Evolutionary conservation across 2,329 filamentous ascomycete genomes (phyloP), one percentile per base, ranked within the genome.

Genomic region (Blastomyces parvus): DNA sequence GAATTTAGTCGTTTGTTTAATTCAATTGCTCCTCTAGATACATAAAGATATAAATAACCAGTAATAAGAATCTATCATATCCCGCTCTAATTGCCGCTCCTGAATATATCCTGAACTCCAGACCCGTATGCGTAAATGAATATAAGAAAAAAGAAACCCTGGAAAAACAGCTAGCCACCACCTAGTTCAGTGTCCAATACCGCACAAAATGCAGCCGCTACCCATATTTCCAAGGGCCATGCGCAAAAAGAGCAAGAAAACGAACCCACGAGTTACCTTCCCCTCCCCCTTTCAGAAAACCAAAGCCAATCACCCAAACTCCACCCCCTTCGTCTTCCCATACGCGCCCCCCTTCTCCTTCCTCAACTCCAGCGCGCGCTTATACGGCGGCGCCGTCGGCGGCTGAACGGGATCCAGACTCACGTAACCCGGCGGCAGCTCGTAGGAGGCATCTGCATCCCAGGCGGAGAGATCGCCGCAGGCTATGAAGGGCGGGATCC

Each of bases 401-500:
- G 93, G 93, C 74, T 97, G 94, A 40, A 99, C 85, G 0, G 94
- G 94, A 73, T 97, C 91, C 59, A 97, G 82, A 68, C 88, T 92
- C 61, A 95, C 84, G 72, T 95, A 85, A 67, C 91, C 89, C 65
- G 92, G 88, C 0, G 94, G 92, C 22, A 99, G 81, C 68, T 89
- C 85, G 76, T 97, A 97, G 4, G 92, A 94, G 3, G 94, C 93
- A 80, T 99, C 94, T 0, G 93, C 91, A 78, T 99, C 94, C 78
- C 92, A 99, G 13, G 90, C 87, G 30, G 91, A 95, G 61, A 99
- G 82, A 76, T 99, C 94, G 56, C 94, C 94, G 74, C 94, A 99
- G n/a, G 94, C 92, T 70, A 99, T 84, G 73, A 99, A 99, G 0
- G 93, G 91, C 3, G 92, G 91, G 69, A 97, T 93, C 91, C 93